Evolutionary conservation across 331 rosid species (phyloP).

Genomic region (Quercus phellos): DNA sequence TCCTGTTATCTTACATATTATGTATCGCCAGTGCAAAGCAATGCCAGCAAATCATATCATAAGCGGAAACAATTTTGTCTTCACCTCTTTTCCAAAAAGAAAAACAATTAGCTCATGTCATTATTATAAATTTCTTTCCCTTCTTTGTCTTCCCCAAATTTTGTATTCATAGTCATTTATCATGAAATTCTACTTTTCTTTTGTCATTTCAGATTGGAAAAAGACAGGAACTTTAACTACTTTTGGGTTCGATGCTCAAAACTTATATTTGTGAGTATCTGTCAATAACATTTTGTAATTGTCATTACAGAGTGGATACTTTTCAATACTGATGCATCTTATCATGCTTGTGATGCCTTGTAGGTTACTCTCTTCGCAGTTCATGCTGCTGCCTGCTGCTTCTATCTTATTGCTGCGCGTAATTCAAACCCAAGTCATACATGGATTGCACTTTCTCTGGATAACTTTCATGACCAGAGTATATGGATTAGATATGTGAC

Average conservation of each 20-base stretch:
- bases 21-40: not conserved
- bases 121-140: not conserved
- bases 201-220: slow-evolving; percentile 57
- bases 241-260: slow-evolving; percentile 63
- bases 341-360: slow-evolving; percentile 22
- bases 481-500: slow-evolving; percentile 34
- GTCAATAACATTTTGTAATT: not conserved
- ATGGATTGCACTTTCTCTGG: slow-evolving; percentile 39
- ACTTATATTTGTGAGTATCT: slow-evolving; percentile 66
- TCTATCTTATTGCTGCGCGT: slow-evolving; percentile 38
- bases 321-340: not conserved
- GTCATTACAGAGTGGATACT: not conserved
- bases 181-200: not conserved
- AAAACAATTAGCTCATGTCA: not conserved
- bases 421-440: slow-evolving; percentile 24
- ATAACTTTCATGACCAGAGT: not conserved
- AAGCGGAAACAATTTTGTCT: not conserved
- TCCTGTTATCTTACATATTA: not conserved
- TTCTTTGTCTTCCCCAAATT: not conserved
- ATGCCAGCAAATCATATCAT: not conserved
- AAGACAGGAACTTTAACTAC: slow-evolving; percentile 64
- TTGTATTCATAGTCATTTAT: not conserved
- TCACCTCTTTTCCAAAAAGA: not conserved
- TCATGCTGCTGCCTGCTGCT: slow-evolving; percentile 64
- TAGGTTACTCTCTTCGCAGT: slow-evolving; percentile 66